These are phyloP conservation scores for Chaetomium sp. DNA, from an alignment of 2,329 filamentous ascomycete species.

Conservation along the genomic window DNA sequence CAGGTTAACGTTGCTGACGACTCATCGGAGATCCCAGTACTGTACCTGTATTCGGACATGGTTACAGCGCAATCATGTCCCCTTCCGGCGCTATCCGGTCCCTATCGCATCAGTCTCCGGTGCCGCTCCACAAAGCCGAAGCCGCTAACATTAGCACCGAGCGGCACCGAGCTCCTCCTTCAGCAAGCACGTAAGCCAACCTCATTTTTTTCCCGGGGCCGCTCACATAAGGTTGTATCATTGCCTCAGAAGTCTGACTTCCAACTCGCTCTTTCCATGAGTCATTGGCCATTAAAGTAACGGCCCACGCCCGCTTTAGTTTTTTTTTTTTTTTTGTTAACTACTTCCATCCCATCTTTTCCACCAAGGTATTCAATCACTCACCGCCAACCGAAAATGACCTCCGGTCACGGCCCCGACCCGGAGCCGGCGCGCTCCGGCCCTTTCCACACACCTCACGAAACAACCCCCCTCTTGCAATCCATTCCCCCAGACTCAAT, in stretches of 20 bases:
- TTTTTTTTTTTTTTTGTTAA: background rate
- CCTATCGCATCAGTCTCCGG: background rate
- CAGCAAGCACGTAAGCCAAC: background rate
- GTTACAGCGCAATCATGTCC: background rate
- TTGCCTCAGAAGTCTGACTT: background rate
- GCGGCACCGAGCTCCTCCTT: background rate
- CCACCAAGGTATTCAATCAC: background rate
- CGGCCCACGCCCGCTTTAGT: background rate
- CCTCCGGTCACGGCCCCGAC: background rate
- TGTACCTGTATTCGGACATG: no score
- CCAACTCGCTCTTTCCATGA: background rate
- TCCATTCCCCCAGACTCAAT: background rate
- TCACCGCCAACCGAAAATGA: background rate
- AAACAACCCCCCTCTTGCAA: constrained; percentile 25
- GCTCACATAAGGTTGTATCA: background rate
- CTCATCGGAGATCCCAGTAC: background rate
- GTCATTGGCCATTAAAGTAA: background rate
- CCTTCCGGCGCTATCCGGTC: background rate
- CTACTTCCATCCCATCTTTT: background rate
- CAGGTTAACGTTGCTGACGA: background rate
- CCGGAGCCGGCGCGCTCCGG: background rate
- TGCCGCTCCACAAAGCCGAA: background rate
- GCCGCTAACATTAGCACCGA: background rate
- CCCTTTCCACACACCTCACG: constrained; percentile 6
- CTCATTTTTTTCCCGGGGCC: background rate